Evolutionary conservation across 306 rosid species (phyloP).

Genomic region (Sindora glabra): DNA sequence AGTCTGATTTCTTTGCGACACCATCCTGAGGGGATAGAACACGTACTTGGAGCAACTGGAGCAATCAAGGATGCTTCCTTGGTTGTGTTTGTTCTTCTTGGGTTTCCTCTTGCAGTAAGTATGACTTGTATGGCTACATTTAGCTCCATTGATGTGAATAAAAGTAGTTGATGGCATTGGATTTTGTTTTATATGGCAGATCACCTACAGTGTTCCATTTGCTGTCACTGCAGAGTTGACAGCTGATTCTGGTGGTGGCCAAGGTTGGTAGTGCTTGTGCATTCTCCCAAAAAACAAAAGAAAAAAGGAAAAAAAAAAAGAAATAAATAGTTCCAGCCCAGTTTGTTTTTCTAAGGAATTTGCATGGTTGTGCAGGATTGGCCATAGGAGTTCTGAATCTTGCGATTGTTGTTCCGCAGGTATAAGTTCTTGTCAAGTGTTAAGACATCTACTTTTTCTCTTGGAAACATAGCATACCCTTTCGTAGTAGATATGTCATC

Average conservation of each 20-base stretch:
- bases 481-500: background rate
- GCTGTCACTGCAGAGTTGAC: slow-evolving; percentile 88
- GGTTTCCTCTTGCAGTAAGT: slow-evolving; percentile 97
- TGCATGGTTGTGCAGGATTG: slow-evolving; percentile 58
- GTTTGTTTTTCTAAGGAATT: slow-evolving; percentile 15
- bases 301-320: too few relatives aligned
- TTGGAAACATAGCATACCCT: background rate
- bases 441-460: background rate
- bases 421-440: slow-evolving; percentile 18
- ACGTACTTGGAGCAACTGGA: slow-evolving; percentile 65
- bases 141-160: background rate
- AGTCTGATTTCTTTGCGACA: slow-evolving; percentile 56
- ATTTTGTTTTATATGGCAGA: slow-evolving; percentile 50
- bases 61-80: slow-evolving; percentile 70
- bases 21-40: slow-evolving; percentile 60
- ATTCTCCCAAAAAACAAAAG: background rate
- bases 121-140: background rate
- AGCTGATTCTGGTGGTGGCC: slow-evolving; percentile 95
- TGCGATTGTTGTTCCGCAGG: slow-evolving; percentile 97
- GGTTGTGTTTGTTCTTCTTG: slow-evolving; percentile 84
- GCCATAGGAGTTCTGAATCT: slow-evolving; percentile 98
- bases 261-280: slow-evolving; percentile 47
- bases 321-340: too few relatives aligned
- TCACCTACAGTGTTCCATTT: slow-evolving; percentile 92
- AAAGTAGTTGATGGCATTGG: slow-evolving; percentile 6